Evolutionary conservation across 108 stramenopile genomes (phyloP), one percentile per base, ranked within the genome.

Genomic region (Ochromonas danica): DNA sequence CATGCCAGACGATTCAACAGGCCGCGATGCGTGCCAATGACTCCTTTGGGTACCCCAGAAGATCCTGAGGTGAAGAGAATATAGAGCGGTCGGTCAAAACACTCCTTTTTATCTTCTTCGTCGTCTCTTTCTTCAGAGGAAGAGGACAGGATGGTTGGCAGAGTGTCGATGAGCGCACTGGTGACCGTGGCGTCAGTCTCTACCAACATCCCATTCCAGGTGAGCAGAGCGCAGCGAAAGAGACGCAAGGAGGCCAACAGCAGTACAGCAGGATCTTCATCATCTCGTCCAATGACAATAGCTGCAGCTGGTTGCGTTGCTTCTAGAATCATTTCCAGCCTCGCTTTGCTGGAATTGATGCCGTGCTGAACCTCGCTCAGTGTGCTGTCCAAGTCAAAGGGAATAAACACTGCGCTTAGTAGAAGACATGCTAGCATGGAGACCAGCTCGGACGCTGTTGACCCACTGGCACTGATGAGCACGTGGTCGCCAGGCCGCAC

Each of bases 31-130:
- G 31, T 75, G 40, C 72, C 72, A 10, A 45, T 6, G 17, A 75
- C 72, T 3, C 72, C 72, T 36, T 75, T 75, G 10, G 72, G 51
- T 14, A 6, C 10, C 6, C 72, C 72, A 27, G 72, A 35, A 3
- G 72, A 75, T 22, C 72, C 72, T 6, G 72, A 75, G 10, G 72
- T 75, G 31, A 35, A 75, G 14, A 75, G 6, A 6, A 75, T 36
- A 36, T 75, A 75, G 6, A 75, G 31, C 17, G 72, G 31, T 31
- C 10, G 35, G 31, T 28, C 63, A 36, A 35, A 6, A 67, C 31
- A 6, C 10, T 67, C 35, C 10, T 22, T 25, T 28, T 67, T 3
- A 6, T 67, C 40, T 28, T 75, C 72, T 28, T 45, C 27, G 40
- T 42, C 25, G 28, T 33, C 51, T 10, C 33, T 31, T 70, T 10